phyloP scores from a whole-genome alignment of 2,329 filamentous ascomycete species.

The Tolypocladium paradoxum region DNA sequence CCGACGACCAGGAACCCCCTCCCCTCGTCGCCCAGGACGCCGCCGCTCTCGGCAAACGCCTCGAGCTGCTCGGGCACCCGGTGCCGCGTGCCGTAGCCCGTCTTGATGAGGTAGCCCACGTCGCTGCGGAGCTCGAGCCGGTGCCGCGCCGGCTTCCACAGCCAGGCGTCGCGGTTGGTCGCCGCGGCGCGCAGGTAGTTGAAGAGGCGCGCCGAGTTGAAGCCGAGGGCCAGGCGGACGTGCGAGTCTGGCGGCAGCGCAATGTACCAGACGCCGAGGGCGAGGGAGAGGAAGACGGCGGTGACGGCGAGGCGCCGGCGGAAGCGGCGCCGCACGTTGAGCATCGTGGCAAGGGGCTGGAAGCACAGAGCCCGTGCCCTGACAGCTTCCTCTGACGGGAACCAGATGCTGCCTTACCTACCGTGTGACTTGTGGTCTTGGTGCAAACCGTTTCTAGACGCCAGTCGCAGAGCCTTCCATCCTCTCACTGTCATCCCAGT shows the following conservation, averaged over 20 bases:
- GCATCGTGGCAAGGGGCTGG: neutral
- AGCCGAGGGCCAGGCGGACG: slow-evolving; percentile 21
- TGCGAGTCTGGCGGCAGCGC: slow-evolving; percentile 22
- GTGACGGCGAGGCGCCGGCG: slow-evolving; percentile 17
- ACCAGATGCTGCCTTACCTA: neutral
- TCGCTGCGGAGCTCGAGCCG: slow-evolving; percentile 34
- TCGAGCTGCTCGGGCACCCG: slow-evolving; percentile 35
- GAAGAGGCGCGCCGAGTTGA: slow-evolving; percentile 21
- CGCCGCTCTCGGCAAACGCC: slow-evolving; percentile 25
- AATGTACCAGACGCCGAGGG: slow-evolving; percentile 14
- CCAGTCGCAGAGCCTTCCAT: neutral
- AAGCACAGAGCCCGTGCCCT: neutral
- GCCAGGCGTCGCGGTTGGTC: slow-evolving; percentile 28
- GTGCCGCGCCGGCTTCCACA: slow-evolving; percentile 26
- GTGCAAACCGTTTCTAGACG: neutral
- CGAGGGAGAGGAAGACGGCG: slow-evolving; percentile 12
- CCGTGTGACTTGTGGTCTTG: neutral
- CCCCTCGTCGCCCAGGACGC: slow-evolving; percentile 24
- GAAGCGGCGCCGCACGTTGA: slow-evolving; percentile 15
- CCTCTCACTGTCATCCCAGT: neutral
- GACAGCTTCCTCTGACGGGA: neutral
- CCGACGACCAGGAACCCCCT: slow-evolving; percentile 36
- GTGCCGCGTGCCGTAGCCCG: slow-evolving; percentile 41
- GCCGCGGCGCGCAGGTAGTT: slow-evolving; percentile 17
- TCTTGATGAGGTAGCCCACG: slow-evolving; percentile 42